Percentiles rank a stretch among this genome's conserved stretches.
Conservation (phyloP, 768 basidiomycete genomes). For the Boletus tylopilopsis region DNA sequence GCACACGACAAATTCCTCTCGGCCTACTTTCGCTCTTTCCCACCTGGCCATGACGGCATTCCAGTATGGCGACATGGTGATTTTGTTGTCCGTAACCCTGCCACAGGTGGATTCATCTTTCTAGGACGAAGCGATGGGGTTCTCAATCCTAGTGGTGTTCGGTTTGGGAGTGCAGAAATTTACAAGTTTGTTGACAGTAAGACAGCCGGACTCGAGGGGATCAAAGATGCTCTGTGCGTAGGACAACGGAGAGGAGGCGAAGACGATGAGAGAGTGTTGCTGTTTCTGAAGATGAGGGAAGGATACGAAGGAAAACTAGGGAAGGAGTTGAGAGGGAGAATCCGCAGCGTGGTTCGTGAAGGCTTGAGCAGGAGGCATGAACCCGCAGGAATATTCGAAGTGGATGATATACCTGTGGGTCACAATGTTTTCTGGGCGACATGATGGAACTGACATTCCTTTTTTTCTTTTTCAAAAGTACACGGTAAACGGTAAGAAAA, state of each 20-base stretch:
- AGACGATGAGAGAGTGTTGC: slow-evolving; percentile 68
- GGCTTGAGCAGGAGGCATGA: slow-evolving; percentile 73
- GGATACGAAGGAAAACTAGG: slow-evolving; percentile 50
- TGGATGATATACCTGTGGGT: slow-evolving; percentile 66
- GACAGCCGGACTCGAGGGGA: slow-evolving; percentile 43
- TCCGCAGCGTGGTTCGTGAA: slow-evolving; percentile 54
- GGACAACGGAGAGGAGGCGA: slow-evolving; percentile 63
- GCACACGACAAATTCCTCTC: slow-evolving; percentile 50
- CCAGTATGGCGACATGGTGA: slow-evolving; percentile 70
- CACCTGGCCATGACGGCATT: slow-evolving; percentile 37
- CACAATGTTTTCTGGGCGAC: not conserved
- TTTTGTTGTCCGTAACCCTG: slow-evolving; percentile 61
- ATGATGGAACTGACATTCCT: not conserved
- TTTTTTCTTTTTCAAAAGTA: slow-evolving; percentile 46
- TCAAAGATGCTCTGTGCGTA: slow-evolving; percentile 73
- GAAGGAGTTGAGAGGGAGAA: slow-evolving; percentile 49
- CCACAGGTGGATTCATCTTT: slow-evolving; percentile 58
- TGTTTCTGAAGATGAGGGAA: slow-evolving; percentile 66
- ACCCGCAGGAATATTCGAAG: slow-evolving; percentile 61
- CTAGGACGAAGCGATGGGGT: slow-evolving; percentile 70
- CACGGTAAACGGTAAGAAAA: slow-evolving; percentile 75
- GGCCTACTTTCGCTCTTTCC: slow-evolving; percentile 62
- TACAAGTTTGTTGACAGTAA: slow-evolving; percentile 52
- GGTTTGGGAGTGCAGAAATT: slow-evolving; percentile 83
- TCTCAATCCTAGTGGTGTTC: slow-evolving; percentile 74